A percentile compares a stretch with the other conserved stretches of the same genome.
Conservation (phyloP, 2,329 filamentous ascomycete species). For the Lasiodiplodia hormozganensis region DNA sequence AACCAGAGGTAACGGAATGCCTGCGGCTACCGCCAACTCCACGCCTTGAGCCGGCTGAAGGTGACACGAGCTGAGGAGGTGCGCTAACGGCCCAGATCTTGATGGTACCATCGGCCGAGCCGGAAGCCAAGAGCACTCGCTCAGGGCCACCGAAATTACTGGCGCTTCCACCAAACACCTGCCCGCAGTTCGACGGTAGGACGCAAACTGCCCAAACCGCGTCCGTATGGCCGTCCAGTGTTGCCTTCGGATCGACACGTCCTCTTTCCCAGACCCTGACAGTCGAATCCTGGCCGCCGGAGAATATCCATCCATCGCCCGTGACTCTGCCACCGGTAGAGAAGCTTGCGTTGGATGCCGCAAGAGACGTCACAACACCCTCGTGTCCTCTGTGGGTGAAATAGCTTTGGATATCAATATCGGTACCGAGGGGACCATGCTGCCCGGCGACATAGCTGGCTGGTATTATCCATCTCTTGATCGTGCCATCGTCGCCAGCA, state of each 20-base stretch:
- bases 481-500: slow-evolving; percentile 90
- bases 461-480: slow-evolving; percentile 97
- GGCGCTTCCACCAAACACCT: slow-evolving; percentile 76
- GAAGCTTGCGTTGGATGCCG: slow-evolving; percentile 89
- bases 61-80: slow-evolving; percentile 83
- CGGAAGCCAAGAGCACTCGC: slow-evolving; percentile 87
- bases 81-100: slow-evolving; percentile 95
- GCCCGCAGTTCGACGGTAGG: slow-evolving; percentile 79
- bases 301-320: slow-evolving; percentile 98
- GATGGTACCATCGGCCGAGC: slow-evolving; percentile 87
- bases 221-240: slow-evolving; percentile 91
- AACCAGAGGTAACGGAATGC: slow-evolving; percentile 93
- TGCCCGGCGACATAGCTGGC: slow-evolving; percentile 70
- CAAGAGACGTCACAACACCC: slow-evolving; percentile 86
- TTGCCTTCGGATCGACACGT: slow-evolving; percentile 92
- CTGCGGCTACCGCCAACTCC: slow-evolving; percentile 77
- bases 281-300: slow-evolving; percentile 91
- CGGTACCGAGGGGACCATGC: slow-evolving; percentile 66
- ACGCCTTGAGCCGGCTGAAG: slow-evolving; percentile 74
- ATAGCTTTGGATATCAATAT: slow-evolving; percentile 89
- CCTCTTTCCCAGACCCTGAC: slow-evolving; percentile 96
- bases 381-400: slow-evolving; percentile 95
- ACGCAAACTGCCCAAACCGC: slow-evolving; percentile 96
- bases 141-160: slow-evolving; percentile 81
- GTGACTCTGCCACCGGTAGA: slow-evolving; percentile 85